Evolutionary conservation across 768 basidiomycete genomes (phyloP), one percentile per base, ranked within the genome.

Genomic region (Trametes cinnabarina): DNA sequence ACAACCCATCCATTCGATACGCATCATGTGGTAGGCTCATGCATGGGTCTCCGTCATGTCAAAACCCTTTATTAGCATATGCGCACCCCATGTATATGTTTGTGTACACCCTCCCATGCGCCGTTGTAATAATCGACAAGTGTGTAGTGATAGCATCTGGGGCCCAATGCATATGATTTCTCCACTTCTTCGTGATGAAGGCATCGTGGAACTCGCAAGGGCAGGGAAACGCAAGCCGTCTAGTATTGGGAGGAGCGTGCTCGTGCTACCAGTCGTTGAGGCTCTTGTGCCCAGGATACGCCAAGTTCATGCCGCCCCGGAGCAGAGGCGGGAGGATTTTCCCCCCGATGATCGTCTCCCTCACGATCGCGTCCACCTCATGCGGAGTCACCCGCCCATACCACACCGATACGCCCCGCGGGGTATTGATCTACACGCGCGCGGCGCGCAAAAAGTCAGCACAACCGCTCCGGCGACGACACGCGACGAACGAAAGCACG

Each of bases 311-410:
- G 0, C 94, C 96, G 4, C 91, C 93, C 12, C 96, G 84, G 43
- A 98, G 78, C 17, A 98, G 79, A 14, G 88, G 82, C 0, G 94
- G 89, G 15, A 98, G 79, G 50, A 99, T 81, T 66, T 86, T 81
- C 2, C 96, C 96, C 19, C 82, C 78, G 55, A 94, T 79, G 61
- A 99, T 85, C 17, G 96, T 99, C 64, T 92, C 88, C 63, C 85
- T 81, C 46, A 94, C 92, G 54, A 95, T 86, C 5, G 87, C 82
- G 58, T 88, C 86, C 47, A 94, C 89, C 67, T 96, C 90, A 68
- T 93, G 88, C 8, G 95, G 87, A 23, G 89, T 88, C 6, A 97
- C 94, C 23, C 96, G 86, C 20, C 96, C 96, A 66, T 98, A 98
- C 87, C 94, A 98, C 26, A 98, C 81, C 37, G 86, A 85, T 22